Evolutionary conservation across 2,329 filamentous ascomycete species (phyloP).

Genomic region (Stagonosporopsis vannaccii): DNA sequence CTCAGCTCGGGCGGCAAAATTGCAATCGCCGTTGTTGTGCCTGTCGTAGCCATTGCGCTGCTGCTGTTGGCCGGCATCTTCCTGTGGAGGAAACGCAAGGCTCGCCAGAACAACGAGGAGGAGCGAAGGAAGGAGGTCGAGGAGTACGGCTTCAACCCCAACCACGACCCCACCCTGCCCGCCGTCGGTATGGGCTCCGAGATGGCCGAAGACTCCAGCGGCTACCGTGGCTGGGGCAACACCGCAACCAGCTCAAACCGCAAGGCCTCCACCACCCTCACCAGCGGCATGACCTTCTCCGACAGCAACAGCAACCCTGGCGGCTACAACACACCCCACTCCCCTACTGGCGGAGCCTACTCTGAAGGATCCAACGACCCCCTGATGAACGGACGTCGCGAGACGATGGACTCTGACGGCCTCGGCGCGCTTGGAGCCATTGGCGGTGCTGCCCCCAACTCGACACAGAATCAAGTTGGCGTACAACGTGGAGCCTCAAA

Average conservation of each 20-base stretch:
- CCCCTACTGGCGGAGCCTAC: slow-evolving; percentile 68
- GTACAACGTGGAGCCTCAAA: slow-evolving; percentile 92
- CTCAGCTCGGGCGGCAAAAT: slow-evolving; percentile 74
- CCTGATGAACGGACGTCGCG: slow-evolving; percentile 59
- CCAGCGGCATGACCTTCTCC: slow-evolving; percentile 75
- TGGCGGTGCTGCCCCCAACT: slow-evolving; percentile 60
- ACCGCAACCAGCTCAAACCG: slow-evolving; percentile 73
- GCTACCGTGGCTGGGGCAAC: slow-evolving; percentile 94
- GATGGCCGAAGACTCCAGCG: slow-evolving; percentile 77
- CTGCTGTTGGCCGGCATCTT: slow-evolving; percentile 79
- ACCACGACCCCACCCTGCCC: slow-evolving; percentile 84
- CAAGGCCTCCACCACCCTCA: slow-evolving; percentile 89
- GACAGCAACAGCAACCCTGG: slow-evolving; percentile 69
- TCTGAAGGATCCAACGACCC: slow-evolving; percentile 77
- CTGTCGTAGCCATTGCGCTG: slow-evolving; percentile 85
- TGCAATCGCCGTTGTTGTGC: slow-evolving; percentile 91
- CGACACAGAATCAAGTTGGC: slow-evolving; percentile 67
- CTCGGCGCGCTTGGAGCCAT: slow-evolving; percentile 74
- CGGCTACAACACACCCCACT: slow-evolving; percentile 61
- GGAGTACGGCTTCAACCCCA: slow-evolving; percentile 98
- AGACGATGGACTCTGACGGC: slow-evolving; percentile 75
- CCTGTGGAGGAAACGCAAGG: slow-evolving; percentile 88
- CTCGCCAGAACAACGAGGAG: slow-evolving; percentile 83
- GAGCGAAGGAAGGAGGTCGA: slow-evolving; percentile 94
- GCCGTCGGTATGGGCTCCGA: slow-evolving; percentile 66